Percentiles rank a stretch among this genome's conserved stretches.
Conservation (phyloP, 805 yeast genomes). For the Pachysolen tannophilus region DNA sequence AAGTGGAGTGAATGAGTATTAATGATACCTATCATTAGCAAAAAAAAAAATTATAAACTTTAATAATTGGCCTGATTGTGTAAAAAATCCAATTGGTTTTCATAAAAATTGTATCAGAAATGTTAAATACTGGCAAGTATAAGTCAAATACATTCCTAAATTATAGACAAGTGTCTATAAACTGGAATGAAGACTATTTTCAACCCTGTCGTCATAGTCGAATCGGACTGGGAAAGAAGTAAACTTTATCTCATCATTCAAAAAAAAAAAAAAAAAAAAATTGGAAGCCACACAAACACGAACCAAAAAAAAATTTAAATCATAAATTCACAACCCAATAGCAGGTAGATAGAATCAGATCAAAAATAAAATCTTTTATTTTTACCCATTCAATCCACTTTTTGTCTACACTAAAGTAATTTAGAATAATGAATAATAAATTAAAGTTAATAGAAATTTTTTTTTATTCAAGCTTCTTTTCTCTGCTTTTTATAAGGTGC, state of each 20-base stretch:
- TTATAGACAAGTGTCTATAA: too few relatives aligned
- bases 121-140: conserved; percentile 83
- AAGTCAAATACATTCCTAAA: conserved; percentile 36
- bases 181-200: conserved; percentile 32
- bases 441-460: too few relatives aligned
- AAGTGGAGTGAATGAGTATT: conserved; percentile 6
- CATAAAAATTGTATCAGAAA: conserved; percentile 42
- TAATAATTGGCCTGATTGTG: background rate
- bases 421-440: too few relatives aligned
- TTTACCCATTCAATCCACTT: background rate
- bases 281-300: too few relatives aligned
- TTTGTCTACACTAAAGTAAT: too few relatives aligned
- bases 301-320: too few relatives aligned
- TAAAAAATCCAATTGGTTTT: background rate
- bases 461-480: too few relatives aligned
- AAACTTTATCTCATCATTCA: conserved; percentile 28
- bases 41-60: background rate
- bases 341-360: background rate
- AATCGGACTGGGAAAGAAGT: conserved; percentile 89
- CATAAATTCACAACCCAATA: too few relatives aligned
- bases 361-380: background rate
- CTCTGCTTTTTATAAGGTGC: too few relatives aligned
- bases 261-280: background rate
- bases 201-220: conserved; percentile 92
- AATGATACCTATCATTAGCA: conserved; percentile 7